phyloP scores from a whole-genome alignment of 2,329 filamentous ascomycete species.

The Erysiphe neolycopersici region DNA sequence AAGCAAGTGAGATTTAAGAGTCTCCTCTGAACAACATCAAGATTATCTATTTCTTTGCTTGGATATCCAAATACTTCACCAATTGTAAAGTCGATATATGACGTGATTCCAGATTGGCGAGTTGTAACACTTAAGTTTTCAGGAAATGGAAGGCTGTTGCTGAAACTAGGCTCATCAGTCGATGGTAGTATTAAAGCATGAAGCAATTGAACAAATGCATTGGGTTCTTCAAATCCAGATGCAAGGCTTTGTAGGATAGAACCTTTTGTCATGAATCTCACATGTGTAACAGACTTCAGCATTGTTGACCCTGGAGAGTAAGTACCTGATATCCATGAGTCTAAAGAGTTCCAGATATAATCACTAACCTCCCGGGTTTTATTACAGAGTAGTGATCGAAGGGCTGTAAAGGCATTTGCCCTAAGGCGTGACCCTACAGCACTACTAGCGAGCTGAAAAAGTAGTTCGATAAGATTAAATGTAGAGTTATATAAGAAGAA shows the following conservation, averaged over 20 bases:
- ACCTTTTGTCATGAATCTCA: conserved; percentile 7
- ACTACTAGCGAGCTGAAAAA: conserved; percentile 57
- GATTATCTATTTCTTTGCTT: conserved; percentile 24
- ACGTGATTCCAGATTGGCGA: conserved; percentile 65
- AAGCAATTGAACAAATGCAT: conserved; percentile 58
- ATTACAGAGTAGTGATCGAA: conserved; percentile 48
- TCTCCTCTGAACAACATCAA: conserved; percentile 35
- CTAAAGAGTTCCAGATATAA: conserved; percentile 54
- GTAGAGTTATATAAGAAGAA: conserved; percentile 42
- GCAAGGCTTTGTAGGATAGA: conserved; percentile 47
- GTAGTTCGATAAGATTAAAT: conserved; percentile 42
- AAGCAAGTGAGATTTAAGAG: conserved; percentile 58
- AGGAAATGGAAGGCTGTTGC: conserved; percentile 65
- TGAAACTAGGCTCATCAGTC: conserved; percentile 21
- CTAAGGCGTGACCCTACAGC: conserved; percentile 51
- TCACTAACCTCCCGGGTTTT: conserved; percentile 42
- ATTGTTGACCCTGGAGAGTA: conserved; percentile 20
- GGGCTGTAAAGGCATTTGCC: conserved; percentile 57
- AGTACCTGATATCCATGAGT: conserved; percentile 48
- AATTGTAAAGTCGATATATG: conserved; percentile 76
- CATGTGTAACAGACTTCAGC: conserved; percentile 14
- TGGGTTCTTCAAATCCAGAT: conserved; percentile 58
- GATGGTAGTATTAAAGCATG: conserved; percentile 43
- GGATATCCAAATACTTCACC: conserved; percentile 47
- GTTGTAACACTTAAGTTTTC: conserved; percentile 56